Conservation (phyloP, 805 yeast genomes). For the Pichia paraexigua region DNA sequence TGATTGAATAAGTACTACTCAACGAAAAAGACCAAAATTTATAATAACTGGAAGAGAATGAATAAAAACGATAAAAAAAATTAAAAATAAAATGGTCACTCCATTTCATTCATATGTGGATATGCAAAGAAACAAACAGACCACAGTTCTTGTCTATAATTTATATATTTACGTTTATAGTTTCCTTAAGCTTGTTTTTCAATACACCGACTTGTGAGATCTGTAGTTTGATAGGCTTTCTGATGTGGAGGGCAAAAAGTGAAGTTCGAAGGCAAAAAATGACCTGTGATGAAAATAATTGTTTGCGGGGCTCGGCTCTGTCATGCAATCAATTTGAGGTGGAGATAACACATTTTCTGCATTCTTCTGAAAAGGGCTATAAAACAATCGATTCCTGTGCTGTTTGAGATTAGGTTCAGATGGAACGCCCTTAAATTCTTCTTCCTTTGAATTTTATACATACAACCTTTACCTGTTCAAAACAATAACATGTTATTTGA, state of each 20-base stretch:
- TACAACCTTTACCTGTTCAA: background rate
- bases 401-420: background rate
- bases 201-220: too few species aligned
- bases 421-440: too few species aligned
- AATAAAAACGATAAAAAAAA: too few species aligned
- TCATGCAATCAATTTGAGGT: background rate
- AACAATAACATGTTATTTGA: constrained; percentile 9
- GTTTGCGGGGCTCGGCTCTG: background rate
- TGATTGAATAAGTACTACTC: too few species aligned
- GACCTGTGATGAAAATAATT: too few species aligned
- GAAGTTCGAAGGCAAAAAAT: too few species aligned
- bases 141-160: background rate
- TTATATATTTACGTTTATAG: background rate
- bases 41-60: too few species aligned
- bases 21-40: too few species aligned
- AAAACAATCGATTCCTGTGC: background rate
- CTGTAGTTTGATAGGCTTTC: too few species aligned
- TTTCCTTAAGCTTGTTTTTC: too few species aligned
- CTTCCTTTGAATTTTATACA: too few species aligned
- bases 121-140: background rate
- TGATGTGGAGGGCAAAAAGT: too few species aligned
- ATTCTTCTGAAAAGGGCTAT: background rate
- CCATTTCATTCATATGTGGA: background rate
- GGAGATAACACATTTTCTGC: background rate
- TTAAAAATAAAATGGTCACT: background rate